A percentile compares a stretch with the other conserved stretches of the same genome.
Conservation (phyloP, 2,329 filamentous ascomycete species). For the Pseudocercospora macadamiae region DNA sequence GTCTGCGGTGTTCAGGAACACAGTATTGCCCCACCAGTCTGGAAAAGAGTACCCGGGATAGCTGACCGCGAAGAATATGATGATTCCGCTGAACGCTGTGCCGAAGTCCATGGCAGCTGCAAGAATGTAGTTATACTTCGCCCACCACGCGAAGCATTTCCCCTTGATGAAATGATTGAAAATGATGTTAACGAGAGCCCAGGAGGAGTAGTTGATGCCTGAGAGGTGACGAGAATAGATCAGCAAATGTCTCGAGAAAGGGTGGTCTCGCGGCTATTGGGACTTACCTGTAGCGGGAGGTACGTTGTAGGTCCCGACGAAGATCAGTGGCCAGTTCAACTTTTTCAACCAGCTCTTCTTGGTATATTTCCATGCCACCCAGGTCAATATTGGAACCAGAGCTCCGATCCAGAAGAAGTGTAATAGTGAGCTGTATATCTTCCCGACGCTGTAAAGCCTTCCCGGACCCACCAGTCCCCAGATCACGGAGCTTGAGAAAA, state of each 20-base stretch:
- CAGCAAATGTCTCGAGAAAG: not conserved
- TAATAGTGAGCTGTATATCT: conserved; percentile 52
- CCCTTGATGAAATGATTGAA: conserved; percentile 48
- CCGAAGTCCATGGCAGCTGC: conserved; percentile 42
- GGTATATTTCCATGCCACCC: conserved; percentile 44
- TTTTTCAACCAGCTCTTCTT: conserved; percentile 31
- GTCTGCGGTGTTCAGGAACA: conserved; percentile 44
- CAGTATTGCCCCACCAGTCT: conserved; percentile 39
- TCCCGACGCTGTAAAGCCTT: conserved; percentile 51
- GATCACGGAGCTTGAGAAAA: conserved; percentile 47
- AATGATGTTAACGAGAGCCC: conserved; percentile 56
- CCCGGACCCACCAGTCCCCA: conserved; percentile 53
- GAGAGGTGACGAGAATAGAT: not conserved
- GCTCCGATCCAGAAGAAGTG: conserved; percentile 58
- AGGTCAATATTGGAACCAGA: conserved; percentile 49
- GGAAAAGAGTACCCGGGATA: conserved; percentile 42
- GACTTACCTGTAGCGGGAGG: conserved; percentile 67
- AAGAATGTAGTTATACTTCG: conserved; percentile 43
- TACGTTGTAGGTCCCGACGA: conserved; percentile 61
- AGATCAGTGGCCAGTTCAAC: conserved; percentile 65
- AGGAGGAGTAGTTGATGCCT: conserved; percentile 82
- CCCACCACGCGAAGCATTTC: conserved; percentile 56
- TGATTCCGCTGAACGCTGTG: conserved; percentile 42
- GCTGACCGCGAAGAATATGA: conserved; percentile 44
- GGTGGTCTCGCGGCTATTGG: too few species aligned